Percentiles rank a stretch among this genome's conserved stretches.
Evolutionary conservation across 1,284 basidiomycete genomes (phyloP).

Genomic region (Cronartium quercuum): DNA sequence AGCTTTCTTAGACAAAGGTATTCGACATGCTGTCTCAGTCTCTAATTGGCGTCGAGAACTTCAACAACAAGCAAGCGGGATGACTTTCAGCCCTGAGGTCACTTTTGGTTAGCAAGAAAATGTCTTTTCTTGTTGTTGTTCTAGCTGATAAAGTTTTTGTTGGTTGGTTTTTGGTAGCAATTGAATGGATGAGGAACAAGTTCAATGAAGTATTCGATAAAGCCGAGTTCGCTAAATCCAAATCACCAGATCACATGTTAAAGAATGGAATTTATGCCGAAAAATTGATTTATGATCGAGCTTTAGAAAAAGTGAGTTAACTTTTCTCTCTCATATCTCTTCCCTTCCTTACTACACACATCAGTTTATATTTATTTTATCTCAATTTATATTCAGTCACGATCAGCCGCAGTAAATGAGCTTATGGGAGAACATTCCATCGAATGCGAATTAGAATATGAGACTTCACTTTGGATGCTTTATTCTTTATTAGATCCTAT

Average conservation of each 20-base stretch:
- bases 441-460: conserved; percentile 86
- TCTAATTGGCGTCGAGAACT: conserved; percentile 51
- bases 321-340: conserved; percentile 59
- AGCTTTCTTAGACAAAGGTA: conserved; percentile 84
- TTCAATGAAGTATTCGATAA: conserved; percentile 59
- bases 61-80: conserved; percentile 43
- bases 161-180: conserved; percentile 48
- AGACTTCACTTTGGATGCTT: conserved; percentile 86
- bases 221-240: conserved; percentile 55
- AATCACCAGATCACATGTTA: conserved; percentile 52
- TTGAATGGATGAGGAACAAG: conserved; percentile 56
- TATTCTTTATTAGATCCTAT: conserved; percentile 84
- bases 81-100: conserved; percentile 52
- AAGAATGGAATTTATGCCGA: conserved; percentile 53
- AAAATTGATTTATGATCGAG: conserved; percentile 56
- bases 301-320: conserved; percentile 56
- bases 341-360: not conserved
- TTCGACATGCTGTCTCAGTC: conserved; percentile 55
- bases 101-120: conserved; percentile 53
- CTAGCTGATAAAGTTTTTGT: not conserved
- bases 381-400: conserved; percentile 58
- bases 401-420: conserved; percentile 84
- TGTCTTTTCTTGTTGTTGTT: not conserved
- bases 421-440: conserved; percentile 67
- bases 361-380: not conserved